Percentiles rank a stretch among this genome's conserved stretches.
Evolutionary conservation across 345 rosid genomes (phyloP).

Genomic region (Zanthoxylum bungeanum): DNA sequence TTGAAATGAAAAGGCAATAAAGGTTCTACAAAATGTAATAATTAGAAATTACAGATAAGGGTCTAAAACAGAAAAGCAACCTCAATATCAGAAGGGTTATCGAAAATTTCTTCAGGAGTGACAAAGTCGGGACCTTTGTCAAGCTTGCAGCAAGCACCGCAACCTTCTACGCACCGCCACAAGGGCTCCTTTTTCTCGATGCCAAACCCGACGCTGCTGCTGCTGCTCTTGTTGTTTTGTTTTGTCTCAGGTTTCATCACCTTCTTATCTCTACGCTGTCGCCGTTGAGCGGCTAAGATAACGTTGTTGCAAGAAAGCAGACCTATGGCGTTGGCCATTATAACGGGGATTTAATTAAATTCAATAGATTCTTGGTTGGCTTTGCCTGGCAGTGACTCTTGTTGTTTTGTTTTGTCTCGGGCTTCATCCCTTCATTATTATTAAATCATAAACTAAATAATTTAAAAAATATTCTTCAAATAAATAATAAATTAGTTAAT

Average conservation of each 20-base stretch:
- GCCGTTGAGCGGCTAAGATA: constrained; percentile 23
- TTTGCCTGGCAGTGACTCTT: too few species aligned
- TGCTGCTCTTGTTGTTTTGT: constrained; percentile 16
- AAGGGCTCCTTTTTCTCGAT: constrained; percentile 35
- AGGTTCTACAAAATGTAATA: background rate
- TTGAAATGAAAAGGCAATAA: background rate
- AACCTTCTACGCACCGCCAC: constrained; percentile 71
- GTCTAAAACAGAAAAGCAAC: constrained; percentile 18
- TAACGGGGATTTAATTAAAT: background rate
- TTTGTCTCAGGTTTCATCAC: constrained; percentile 15
- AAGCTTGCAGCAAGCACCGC: constrained; percentile 91
- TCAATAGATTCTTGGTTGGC: too few species aligned
- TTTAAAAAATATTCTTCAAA: too few species aligned
- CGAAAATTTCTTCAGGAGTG: constrained; percentile 78
- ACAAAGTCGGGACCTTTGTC: constrained; percentile 73
- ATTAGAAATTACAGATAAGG: too few species aligned
- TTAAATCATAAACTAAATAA: too few species aligned
- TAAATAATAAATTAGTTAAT: too few species aligned
- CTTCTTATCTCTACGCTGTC: constrained; percentile 12
- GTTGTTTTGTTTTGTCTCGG: too few species aligned
- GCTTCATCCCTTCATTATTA: too few species aligned
- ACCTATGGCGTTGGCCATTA: constrained; percentile 15
- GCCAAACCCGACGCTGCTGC: constrained; percentile 36
- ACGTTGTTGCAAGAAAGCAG: constrained; percentile 8
- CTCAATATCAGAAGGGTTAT: constrained; percentile 53